Percentiles rank a stretch among this genome's conserved stretches.
These are phyloP conservation scores for Xylaria digitata DNA, from an alignment of 2,329 filamentous ascomycete species.

Conservation along the genomic window DNA sequence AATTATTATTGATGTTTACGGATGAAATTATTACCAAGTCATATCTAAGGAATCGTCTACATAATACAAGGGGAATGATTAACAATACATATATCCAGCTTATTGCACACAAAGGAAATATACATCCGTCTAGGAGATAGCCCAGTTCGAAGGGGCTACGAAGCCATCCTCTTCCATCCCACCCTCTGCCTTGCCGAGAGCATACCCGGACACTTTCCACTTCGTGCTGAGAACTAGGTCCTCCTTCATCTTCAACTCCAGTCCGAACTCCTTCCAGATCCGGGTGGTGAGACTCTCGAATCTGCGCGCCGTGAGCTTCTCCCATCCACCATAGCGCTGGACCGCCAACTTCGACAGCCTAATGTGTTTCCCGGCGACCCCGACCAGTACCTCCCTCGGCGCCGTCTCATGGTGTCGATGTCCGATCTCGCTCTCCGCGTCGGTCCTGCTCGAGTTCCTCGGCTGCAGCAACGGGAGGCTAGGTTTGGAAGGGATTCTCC, in stretches of 20 bases:
- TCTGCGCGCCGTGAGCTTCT: constrained; percentile 20
- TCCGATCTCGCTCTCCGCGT: constrained; percentile 2
- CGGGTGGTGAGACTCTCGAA: constrained; percentile 28
- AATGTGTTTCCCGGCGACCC: constrained; percentile 34
- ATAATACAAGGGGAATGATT: background rate
- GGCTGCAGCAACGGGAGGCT: constrained; percentile 7
- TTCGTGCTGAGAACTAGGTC: constrained; percentile 29
- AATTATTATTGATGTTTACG: too few relatives aligned
- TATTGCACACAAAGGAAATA: background rate
- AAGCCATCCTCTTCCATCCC: constrained; percentile 35
- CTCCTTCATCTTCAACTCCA: constrained; percentile 33
- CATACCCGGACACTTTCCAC: constrained; percentile 34
- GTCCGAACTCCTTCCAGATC: constrained; percentile 31
- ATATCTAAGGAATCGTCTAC: background rate
- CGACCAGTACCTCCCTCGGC: constrained; percentile 30
- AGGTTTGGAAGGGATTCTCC: constrained; percentile 18
- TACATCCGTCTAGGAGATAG: constrained; percentile 16
- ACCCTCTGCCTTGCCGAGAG: constrained; percentile 31
- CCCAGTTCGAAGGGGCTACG: constrained; percentile 16
- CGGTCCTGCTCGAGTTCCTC: background rate
- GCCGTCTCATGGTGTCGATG: constrained; percentile 23
- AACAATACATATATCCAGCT: background rate
- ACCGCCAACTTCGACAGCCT: constrained; percentile 30
- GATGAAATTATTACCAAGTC: background rate
- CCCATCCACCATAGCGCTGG: constrained; percentile 34